Percentiles rank a stretch among this genome's conserved stretches.
phyloP scores from a whole-genome alignment of 2,329 filamentous ascomycete genomes.

The Fusarium oxysporum region DNA sequence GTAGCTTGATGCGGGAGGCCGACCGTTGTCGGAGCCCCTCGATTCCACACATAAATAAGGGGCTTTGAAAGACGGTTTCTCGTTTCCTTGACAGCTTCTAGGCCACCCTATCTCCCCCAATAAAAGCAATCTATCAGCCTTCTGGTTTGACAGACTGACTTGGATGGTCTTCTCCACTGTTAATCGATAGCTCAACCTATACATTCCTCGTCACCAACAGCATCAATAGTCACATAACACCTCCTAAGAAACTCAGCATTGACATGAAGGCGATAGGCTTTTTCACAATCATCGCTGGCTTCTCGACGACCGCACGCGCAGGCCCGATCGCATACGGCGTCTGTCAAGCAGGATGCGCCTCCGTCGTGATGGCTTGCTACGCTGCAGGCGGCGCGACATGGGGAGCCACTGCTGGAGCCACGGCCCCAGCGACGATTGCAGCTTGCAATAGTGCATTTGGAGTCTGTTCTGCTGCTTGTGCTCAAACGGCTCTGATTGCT shows the following conservation, averaged over 20 bases:
- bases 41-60: not conserved
- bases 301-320: accelerated
- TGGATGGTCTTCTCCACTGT: too few relatives aligned
- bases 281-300: too few relatives aligned
- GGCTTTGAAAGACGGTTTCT: not conserved
- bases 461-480: slow-evolving; percentile 2
- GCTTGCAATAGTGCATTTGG: slow-evolving; percentile 8
- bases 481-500: not conserved
- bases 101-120: too few relatives aligned
- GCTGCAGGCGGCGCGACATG: not conserved
- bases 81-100: not conserved
- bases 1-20: not conserved
- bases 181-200: too few relatives aligned
- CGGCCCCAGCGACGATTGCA: not conserved
- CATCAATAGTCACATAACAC: too few relatives aligned
- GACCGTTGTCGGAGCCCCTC: not conserved
- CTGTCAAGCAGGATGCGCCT: not conserved
- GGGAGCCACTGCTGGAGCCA: not conserved
- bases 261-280: too few relatives aligned
- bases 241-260: too few relatives aligned
- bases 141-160: too few relatives aligned
- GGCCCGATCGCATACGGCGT: not conserved
- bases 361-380: slow-evolving; percentile 4
- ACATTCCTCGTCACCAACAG: too few relatives aligned
- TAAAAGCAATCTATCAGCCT: too few relatives aligned